Base-by-base conservation (phyloP, 169 alveolate genomes). In the Eimeria necatrix region DNA sequence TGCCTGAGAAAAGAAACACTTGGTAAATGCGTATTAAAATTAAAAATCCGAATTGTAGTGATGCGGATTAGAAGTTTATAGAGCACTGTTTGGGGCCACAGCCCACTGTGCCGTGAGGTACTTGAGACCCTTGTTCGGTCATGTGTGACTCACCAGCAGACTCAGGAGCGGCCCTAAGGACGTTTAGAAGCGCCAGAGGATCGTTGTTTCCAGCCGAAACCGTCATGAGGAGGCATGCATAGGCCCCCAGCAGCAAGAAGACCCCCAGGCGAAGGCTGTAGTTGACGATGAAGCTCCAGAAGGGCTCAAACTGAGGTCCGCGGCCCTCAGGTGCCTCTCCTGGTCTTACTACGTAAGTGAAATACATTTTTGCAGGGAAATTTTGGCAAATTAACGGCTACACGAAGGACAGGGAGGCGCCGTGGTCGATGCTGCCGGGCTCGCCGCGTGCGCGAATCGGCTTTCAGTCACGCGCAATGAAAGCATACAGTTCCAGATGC, bases 311-410 rank as follows among this genome's bases (percentile, higher is more conserved):
- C 94, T 98, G 99, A 24, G 99, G 99, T 18, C 98, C 98, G 48
- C 99, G 97, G 87, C 99, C 98, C 96, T 98, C 99, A 24, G 99
- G 99, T 60, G 99, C 99, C 97, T 98, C 99, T 24, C 99, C 99
- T 68, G 99, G 99, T 70, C 99, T 97, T 46, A 98, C 99, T 16
- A 98, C 99, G 96, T 98, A 98, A 18, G 99, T 98, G 96, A 98
- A 98, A 94, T 94, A 98, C 99, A 98, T 98, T 73, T 87, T 41
- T 74, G 18, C 22, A 8, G 26, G 18, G 68, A 56, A 18, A 18
- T 56, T 56, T 56, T 56, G 68, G 22, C 12, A 12, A 18, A 18
- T 18, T 12, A 8, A 41, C 22, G 46, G n/a, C 20, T 18, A 41
- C 12, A 7, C 18, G n/a, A 9, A 10, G 46, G 5, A 74, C 60